Base-by-base conservation (phyloP, 768 basidiomycete genomes). In the Boletus reticuloceps region DNA sequence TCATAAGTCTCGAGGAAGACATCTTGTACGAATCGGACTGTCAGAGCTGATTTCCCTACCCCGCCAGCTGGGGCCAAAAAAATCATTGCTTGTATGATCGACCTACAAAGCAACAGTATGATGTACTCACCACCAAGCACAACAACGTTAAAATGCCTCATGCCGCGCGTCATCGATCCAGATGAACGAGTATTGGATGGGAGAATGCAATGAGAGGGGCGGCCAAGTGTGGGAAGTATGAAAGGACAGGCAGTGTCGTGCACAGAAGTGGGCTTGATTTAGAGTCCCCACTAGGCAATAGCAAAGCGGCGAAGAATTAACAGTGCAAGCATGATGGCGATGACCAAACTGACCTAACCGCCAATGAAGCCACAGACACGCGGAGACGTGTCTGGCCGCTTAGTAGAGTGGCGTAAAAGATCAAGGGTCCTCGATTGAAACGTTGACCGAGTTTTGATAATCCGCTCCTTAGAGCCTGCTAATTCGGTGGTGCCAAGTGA, bases 11-110 rank as follows among this genome's bases (percentile, higher is more conserved):
- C 86, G 31, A 89, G 74, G 69, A 90, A 91, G 42, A 81, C 77
- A 68, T 88, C 82, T 60, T 80, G 79, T 45, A 90, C 82, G 68
- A 87, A 91, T 55, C 89, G 82, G 62, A 90, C 85, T 66, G 89
- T 91, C 34, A 94, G 77, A 13, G 91, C 89, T 25, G 90, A 92
- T 72, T 94, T 94, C 46, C 91, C 91, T 50, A 94, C 91, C 22
- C 91, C 91, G 64, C 91, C 91, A 65, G 90, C 90, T 91, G 54
- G 51, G 47, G 58, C 39, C 11, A 44, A 50, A 51, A 49, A 22
- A 51, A 51, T 62, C 29, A 51, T 39, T 48, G 9, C 12, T 32
- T 45, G 13, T 17, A 39, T 34, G n/a, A 31, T 13, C 20, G 36
- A 44, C 50, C n/a, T 25, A 55, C 50, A 16, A 42, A 43, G 29